Base-by-base conservation (phyloP, 2,329 filamentous ascomycete species). In the Blumeria hordei region DNA sequence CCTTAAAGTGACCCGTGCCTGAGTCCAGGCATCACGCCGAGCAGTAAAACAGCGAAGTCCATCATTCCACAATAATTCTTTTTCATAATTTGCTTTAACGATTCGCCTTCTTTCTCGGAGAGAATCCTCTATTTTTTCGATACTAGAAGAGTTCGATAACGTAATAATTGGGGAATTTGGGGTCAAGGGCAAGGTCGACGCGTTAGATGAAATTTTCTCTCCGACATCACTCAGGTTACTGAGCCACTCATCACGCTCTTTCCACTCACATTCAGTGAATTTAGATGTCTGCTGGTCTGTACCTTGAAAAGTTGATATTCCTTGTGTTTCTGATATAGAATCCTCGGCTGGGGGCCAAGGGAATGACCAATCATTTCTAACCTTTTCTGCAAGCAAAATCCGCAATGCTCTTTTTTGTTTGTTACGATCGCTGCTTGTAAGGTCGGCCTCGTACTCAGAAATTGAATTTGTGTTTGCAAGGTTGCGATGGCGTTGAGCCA, bases 1-100 rank as follows among this genome's bases (percentile, higher is more conserved):
- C 65, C 74, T 73, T 60, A 76, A 74, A 37, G 74, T 75, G 10
- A 71, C 74, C 59, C 75, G 76, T 35, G 87, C 88, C 35, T 84
- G 82, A 0, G 88, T 90, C 90, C 90, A 96, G 6, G 79, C 80
- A 68, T 94, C 80, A 52, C 88, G 76, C 57, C 85, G 74, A 34
- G 81, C 77, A 57, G 81, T 76, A 68, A 86, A 96, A 65, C 83
- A 83, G n/a, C 80, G 76, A 56, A 95, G 66, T 0, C 90, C 90
- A 39, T 81, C 72, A 62, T 95, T 96, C 81, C 84, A 93, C 34
- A 71, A 66, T 69, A 80, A 75, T 69, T 85, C 82, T 55, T 79
- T 77, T 58, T 77, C 74, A 53, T 77, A 64, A 52, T 72, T 74
- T 60, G 72, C 75, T 51, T 61, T 66, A 18, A 64, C 54, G 62